Conservation (phyloP, 805 yeast species). For the Metschnikowia gelsemii region DNA sequence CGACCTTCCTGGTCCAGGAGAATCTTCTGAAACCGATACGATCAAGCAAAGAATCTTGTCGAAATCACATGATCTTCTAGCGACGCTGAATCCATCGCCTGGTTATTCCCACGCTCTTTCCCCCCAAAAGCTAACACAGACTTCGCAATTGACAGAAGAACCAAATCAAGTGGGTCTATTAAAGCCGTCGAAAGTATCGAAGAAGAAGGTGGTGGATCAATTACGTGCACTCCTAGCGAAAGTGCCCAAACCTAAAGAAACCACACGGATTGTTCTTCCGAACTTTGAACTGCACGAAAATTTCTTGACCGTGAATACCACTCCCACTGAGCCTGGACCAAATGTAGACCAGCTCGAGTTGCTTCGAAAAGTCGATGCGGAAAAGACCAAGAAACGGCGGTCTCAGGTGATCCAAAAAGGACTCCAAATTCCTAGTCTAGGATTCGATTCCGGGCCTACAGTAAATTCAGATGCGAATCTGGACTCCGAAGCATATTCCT, state of each 20-base stretch:
- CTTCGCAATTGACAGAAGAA: too few relatives aligned
- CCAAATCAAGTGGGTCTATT: too few relatives aligned
- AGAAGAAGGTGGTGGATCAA: constrained; percentile 1
- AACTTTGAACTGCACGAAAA: constrained; percentile 27
- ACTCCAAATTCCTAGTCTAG: constrained; percentile 40
- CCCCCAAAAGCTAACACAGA: too few relatives aligned
- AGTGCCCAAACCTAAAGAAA: constrained; percentile 43
- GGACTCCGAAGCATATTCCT: neutral
- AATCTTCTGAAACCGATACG: constrained; percentile 14
- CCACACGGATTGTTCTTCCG: constrained; percentile 35
- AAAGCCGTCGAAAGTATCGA: constrained; percentile 1
- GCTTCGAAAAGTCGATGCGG: constrained; percentile 4
- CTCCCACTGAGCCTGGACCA: neutral
- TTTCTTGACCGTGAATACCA: neutral
- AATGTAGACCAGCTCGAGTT: constrained; percentile 1
- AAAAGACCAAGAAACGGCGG: constrained; percentile 25
- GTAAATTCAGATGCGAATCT: too few relatives aligned
- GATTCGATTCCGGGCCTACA: too few relatives aligned
- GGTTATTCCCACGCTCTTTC: neutral
- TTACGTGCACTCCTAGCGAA: constrained; percentile 6
- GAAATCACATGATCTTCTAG: constrained; percentile 35
- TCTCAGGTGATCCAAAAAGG: constrained; percentile 49
- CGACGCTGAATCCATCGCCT: constrained; percentile 5
- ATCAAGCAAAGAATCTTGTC: constrained; percentile 35
- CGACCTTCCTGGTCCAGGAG: constrained; percentile 28